Evolutionary conservation across 352 stramenopile species (phyloP).

Genomic region (Pythium sukuiense): DNA sequence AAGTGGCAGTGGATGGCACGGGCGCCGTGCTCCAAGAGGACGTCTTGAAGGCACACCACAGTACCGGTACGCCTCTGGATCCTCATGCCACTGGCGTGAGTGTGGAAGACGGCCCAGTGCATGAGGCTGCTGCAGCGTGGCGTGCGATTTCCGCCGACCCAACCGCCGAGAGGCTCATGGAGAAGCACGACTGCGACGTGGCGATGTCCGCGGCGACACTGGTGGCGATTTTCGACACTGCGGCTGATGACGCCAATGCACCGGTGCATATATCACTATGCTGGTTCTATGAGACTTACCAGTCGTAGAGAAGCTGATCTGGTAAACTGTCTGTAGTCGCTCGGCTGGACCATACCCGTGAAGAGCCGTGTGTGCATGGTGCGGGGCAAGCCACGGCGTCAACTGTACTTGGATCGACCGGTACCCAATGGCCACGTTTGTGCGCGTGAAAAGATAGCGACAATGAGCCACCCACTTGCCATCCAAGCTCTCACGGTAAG

Average conservation of each 20-base stretch:
- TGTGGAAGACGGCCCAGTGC: not conserved
- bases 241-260: conserved; percentile 17
- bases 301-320: not conserved
- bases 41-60: conserved; percentile 7
- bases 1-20: conserved; percentile 39
- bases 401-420: conserved; percentile 57
- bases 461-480: conserved; percentile 29
- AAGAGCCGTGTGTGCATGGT: conserved; percentile 49
- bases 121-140: conserved; percentile 1
- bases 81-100: not conserved
- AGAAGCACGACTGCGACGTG: conserved; percentile 66
- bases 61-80: not conserved
- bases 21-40: conserved; percentile 22
- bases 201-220: conserved; percentile 71
- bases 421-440: conserved; percentile 26
- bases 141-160: conserved; percentile 57
- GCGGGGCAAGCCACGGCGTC: conserved; percentile 34
- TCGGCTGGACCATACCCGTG: conserved; percentile 52
- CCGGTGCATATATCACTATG: conserved; percentile 17
- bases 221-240: conserved; percentile 61
- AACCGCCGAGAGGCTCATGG: conserved; percentile 59
- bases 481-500: conserved; percentile 29
- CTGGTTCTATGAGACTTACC: not conserved
- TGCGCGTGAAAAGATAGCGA: conserved; percentile 28
- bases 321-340: conserved; percentile 25